Evolutionary conservation across 306 rosid genomes (phyloP).

Genomic region (Trifolium fragiferum): DNA sequence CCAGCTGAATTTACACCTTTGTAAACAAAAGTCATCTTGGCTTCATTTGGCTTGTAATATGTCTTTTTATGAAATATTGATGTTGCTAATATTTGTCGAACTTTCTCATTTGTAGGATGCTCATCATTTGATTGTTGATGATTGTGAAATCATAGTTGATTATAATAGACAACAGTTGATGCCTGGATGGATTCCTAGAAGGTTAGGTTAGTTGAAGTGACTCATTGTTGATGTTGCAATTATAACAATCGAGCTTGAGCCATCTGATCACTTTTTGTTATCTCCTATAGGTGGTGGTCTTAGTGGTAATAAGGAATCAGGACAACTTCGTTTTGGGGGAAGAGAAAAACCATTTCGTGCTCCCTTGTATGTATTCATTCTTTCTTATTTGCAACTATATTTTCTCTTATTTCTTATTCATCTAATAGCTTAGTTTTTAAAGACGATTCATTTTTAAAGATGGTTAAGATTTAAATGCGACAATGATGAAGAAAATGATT

Average conservation of each 20-base stretch:
- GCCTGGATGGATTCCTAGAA: slow-evolving; percentile 98
- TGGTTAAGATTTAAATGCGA: not conserved
- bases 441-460: not conserved
- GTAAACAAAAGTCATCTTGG: slow-evolving; percentile 20
- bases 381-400: slow-evolving; percentile 21
- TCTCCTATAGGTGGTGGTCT: slow-evolving; percentile 82
- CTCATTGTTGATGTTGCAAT: slow-evolving; percentile 31
- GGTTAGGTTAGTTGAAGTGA: slow-evolving; percentile 73
- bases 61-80: slow-evolving; percentile 1
- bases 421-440: not conserved
- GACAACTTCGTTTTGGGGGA: slow-evolving; percentile 98
- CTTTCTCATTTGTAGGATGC: slow-evolving; percentile 70
- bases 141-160: slow-evolving; percentile 81
- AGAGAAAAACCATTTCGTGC: slow-evolving; percentile 95
- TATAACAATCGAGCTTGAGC: not conserved
- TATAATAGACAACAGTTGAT: slow-evolving; percentile 83
- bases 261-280: slow-evolving; percentile 26
- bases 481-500: not conserved
- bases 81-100: slow-evolving; percentile 9
- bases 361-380: slow-evolving; percentile 62
- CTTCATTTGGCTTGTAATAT: slow-evolving; percentile 16
- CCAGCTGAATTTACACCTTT: slow-evolving; percentile 12
- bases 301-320: slow-evolving; percentile 95
- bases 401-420: slow-evolving; percentile 19
- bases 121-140: slow-evolving; percentile 79